These are phyloP conservation scores for Immersiella caudata DNA, from an alignment of 495 filamentous ascomycete species.

Conservation along the genomic window DNA sequence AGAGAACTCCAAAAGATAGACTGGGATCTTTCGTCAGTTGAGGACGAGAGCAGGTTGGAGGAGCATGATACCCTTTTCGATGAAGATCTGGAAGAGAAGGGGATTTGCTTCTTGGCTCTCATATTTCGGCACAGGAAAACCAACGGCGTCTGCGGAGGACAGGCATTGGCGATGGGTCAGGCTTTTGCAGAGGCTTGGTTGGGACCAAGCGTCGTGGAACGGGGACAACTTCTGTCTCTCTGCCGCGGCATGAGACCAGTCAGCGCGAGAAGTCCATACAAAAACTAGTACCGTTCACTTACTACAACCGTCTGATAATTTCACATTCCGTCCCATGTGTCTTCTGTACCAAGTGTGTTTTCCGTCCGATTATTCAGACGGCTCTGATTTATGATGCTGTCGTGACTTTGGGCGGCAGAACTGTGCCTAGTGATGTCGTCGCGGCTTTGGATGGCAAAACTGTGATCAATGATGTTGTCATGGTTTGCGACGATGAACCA, in stretches of 20 bases:
- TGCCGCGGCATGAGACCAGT: constrained; percentile 31
- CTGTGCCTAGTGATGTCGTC: too few species aligned
- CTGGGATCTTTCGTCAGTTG: constrained; percentile 51
- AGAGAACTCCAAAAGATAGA: constrained; percentile 42
- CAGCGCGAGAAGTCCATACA: constrained; percentile 41
- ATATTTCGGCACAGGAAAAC: constrained; percentile 29
- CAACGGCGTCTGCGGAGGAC: constrained; percentile 27
- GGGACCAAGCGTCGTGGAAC: constrained; percentile 24
- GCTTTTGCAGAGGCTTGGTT: constrained; percentile 33
- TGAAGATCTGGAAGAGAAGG: constrained; percentile 26
- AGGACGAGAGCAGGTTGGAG: constrained; percentile 34
- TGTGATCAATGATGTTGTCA: too few species aligned
- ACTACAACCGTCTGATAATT: background rate
- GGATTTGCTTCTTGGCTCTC: constrained; percentile 35
- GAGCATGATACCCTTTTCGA: constrained; percentile 48
- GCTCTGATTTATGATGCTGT: too few species aligned
- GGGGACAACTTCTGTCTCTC: constrained; percentile 26
- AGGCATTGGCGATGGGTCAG: constrained; percentile 27
- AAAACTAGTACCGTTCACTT: constrained; percentile 36
- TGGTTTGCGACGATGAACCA: too few species aligned
- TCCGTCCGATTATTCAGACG: too few species aligned
- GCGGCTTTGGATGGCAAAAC: too few species aligned
- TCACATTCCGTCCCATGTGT: too few species aligned
- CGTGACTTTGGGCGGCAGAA: too few species aligned
- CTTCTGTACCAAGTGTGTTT: too few species aligned